Base-by-base conservation (phyloP, 208 protist genomes). In the Crithidia expoeki region DNA sequence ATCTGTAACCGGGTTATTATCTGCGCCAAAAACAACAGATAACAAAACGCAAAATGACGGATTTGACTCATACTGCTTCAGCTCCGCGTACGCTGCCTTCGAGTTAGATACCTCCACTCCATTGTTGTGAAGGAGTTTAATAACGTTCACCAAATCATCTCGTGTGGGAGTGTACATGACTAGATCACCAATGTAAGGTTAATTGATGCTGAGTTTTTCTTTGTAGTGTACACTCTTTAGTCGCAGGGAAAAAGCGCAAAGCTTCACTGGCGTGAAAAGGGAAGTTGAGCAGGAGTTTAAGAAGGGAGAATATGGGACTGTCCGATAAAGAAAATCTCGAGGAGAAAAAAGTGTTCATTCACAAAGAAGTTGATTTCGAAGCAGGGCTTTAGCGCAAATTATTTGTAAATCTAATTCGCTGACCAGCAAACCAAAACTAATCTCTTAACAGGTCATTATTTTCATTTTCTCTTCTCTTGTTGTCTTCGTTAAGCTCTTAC, bases 11-110 rank as follows among this genome's bases (percentile, higher is more conserved):
- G 84, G 88, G 57, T 80, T 94, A n/a, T 32, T 21, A 4, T 80
- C 72, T 5, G 85, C 61, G 19, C 81, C 80, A 60, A 94, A 94
- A 32, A 94, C 59, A 28, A 77, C 71, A 7, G 89, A 79, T 23
- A 96, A 70, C 17, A 94, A 73, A 69, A 96, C 76, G 62, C 86
- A 93, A 50, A 96, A 96, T 11, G 56, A 72, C 3, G 92, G 84
- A 72, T 96, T 93, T n/a, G 79, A 55, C 58, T 96, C 76, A 67
- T 94, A 92, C 61, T 82, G 70, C 61, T 91, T 88, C 16, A 96
- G 65, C 57, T 92, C 60, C 46, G 90, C 81, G 62, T 96, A 96
- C 6, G 92, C 88, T 44, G 79, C 77, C 56, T 86, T 93, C 33
- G 92, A 91, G 66, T 96, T 96, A 21, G 76, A 66, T 14, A 96